phyloP scores from a whole-genome alignment of 75 land plant species.

The Ceratopteris richardii region DNA sequence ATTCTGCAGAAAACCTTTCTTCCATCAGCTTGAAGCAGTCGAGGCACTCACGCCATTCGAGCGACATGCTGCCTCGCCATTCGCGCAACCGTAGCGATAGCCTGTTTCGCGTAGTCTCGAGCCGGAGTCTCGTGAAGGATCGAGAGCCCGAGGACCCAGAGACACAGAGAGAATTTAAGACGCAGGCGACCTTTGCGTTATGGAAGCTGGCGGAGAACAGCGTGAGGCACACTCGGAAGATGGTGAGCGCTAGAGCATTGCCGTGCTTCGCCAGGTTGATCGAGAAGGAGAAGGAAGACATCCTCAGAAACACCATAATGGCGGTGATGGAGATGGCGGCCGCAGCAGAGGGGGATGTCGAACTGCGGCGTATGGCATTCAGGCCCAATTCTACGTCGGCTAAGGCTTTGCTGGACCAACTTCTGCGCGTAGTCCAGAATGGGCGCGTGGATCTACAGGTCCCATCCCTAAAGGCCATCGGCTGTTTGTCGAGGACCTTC shows the following conservation, averaged over 20 bases:
- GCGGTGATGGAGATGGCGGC: slow-evolving; percentile 66
- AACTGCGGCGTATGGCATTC: slow-evolving; percentile 68
- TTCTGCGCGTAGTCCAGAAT: slow-evolving; percentile 32
- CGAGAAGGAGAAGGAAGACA: slow-evolving; percentile 47
- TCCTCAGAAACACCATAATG: slow-evolving; percentile 68
- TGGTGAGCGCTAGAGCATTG: slow-evolving; percentile 68
- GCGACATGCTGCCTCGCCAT: neutral
- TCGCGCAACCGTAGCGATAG: slow-evolving; percentile 17
- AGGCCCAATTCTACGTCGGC: slow-evolving; percentile 73
- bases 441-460: slow-evolving; percentile 34
- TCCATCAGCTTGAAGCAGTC: neutral
- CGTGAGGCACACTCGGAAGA: slow-evolving; percentile 42
- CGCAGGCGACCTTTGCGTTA: slow-evolving; percentile 34
- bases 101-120: neutral
- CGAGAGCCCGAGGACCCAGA: slow-evolving; percentile 51
- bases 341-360: slow-evolving; percentile 50
- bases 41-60: neutral
- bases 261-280: slow-evolving; percentile 66
- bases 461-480: slow-evolving; percentile 54
- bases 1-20: neutral
- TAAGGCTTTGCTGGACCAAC: slow-evolving; percentile 73
- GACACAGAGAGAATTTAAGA: slow-evolving; percentile 41
- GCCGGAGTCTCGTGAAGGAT: slow-evolving; percentile 18
- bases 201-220: slow-evolving; percentile 63
- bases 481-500: slow-evolving; percentile 65